Evolutionary conservation across 2,329 filamentous ascomycete genomes (phyloP), one percentile per base, ranked within the genome.

Genomic region (Phialophora expanda): DNA sequence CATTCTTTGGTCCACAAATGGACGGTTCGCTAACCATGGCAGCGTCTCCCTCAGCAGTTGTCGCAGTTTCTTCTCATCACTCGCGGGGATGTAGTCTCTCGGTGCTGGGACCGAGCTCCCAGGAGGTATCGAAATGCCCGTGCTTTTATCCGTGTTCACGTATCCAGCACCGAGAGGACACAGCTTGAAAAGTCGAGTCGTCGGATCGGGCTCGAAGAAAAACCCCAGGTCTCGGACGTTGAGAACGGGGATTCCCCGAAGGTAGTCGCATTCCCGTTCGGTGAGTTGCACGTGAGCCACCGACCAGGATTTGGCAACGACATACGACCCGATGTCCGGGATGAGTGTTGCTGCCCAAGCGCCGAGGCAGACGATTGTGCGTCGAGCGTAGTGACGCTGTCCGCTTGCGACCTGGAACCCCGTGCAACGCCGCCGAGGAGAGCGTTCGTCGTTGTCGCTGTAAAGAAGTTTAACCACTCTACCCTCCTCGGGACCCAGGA

Each of bases 141-240:
- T 75, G 59, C 70, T 73, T 0, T 72, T 73, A 65, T 86, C 82
- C 12, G 82, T 83, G 69, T 86, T 84, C 57, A 80, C 78, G 67
- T 80, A 87, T 0, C 86, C 87, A 0, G 82, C 84, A 1, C 85
- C 85, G 73, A 84, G 81, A 0, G 85, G 85, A 69, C 86, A 88
- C 9, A 89, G 72, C 75, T 89, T 89, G 51, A 89, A 75, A 4
- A 88, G 74, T 24, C 82, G 81, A 0, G 86, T 88, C 66, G 81
- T 79, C 0, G 80, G 83, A 68, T 89, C 87, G 0, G 87, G 86
- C 74, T 89, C 87, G 64, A 89, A 89, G 76, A 87, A 86, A 78
- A 89, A 89, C 0, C 86, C 86, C 0, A 89, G 76, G 66, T 89
- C 87, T 1, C 87, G 82, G 1, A 84, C 83, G 60, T 88, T 87